A percentile compares a stretch with the other conserved stretches of the same genome.
These are phyloP conservation scores for Elsinoe arachidis DNA, from an alignment of 2,329 filamentous ascomycete genomes.

Conservation along the genomic window DNA sequence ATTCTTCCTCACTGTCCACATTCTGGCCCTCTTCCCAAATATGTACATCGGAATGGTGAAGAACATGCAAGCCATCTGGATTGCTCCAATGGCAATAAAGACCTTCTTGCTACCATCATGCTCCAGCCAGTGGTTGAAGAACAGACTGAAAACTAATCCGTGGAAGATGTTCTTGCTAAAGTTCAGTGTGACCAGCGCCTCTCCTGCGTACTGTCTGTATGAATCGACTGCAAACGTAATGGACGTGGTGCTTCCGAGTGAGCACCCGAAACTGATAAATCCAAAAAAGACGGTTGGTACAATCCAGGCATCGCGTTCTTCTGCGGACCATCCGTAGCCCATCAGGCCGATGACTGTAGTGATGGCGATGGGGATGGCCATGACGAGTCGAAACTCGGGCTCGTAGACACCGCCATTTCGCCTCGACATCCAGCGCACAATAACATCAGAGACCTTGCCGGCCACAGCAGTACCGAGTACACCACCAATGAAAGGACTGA, in stretches of 20 bases:
- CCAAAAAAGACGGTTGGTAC: conserved; percentile 92
- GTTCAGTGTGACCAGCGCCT: conserved; percentile 88
- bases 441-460: conserved; percentile 74
- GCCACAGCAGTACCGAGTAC: conserved; percentile 87
- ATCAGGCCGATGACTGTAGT: conserved; percentile 79
- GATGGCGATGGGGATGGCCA: conserved; percentile 72
- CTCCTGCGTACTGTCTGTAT: conserved; percentile 86
- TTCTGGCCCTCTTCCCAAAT: conserved; percentile 77
- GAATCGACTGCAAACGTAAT: conserved; percentile 94
- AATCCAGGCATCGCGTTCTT: conserved; percentile 70
- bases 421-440: conserved; percentile 72
- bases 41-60: conserved; percentile 88
- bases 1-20: conserved; percentile 87
- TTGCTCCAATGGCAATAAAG: conserved; percentile 74
- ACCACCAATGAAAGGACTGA: conserved; percentile 82
- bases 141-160: conserved; percentile 78
- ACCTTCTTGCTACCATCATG: conserved; percentile 65
- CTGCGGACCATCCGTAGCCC: conserved; percentile 90
- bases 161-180: conserved; percentile 93
- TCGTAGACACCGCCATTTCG: conserved; percentile 92
- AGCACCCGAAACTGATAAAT: conserved; percentile 83
- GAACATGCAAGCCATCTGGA: conserved; percentile 68
- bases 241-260: conserved; percentile 77
- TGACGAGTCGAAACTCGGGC: conserved; percentile 83
- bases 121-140: conserved; percentile 78